Base-by-base conservation (phyloP, 495 filamentous ascomycete genomes). In the Hypoxylon perforatum region DNA sequence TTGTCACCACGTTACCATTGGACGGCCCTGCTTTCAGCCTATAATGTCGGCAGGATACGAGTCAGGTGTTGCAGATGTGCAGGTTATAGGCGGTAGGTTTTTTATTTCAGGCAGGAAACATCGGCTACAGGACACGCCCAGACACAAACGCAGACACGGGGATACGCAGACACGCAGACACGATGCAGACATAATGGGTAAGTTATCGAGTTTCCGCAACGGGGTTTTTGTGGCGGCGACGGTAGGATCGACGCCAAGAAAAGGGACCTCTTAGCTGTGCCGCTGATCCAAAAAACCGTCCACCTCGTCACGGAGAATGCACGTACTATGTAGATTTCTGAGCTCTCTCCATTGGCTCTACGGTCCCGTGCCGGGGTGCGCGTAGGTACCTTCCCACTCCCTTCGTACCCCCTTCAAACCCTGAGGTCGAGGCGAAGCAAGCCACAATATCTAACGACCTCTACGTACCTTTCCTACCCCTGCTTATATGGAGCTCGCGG, bases 201-300 rank as follows among this genome's bases (percentile, higher is more conserved):
- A 49, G 42, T 61, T 64, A 59, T 69, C 52, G 56, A 70, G 57
- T 62, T 70, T 44, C 67, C 62, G 62, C 51, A 70, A 70, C 67
- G 62, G 67, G 66, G 57, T 57, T 62, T 67, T 70, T 57, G 62
- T 70, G 67, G 62, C 67, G 54, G 62, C 57, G 45, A 61, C 46
- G 46, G 67, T 70, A 66, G 67, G 67, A 70, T 70, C 62, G 47
- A 58, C 57, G 67, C 67, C 67, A 70, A 70, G 67, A 59, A 48
- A 61, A 53, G 42, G 66, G 39, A 45, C 55, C 47, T 64, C 56
- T 68, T 56, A 57, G 39, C 61, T 61, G 61, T 69, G 66, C 56
- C 51, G 60, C 55, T 56, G 45, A 64, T 63, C 61, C 61, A 69
- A 48, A 64, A 38, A 69, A 55, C 50, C 45, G 25, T 69, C 47